Evolutionary conservation across 2,329 filamentous ascomycete genomes (phyloP).

Genomic region (Aspergillus texensis): DNA sequence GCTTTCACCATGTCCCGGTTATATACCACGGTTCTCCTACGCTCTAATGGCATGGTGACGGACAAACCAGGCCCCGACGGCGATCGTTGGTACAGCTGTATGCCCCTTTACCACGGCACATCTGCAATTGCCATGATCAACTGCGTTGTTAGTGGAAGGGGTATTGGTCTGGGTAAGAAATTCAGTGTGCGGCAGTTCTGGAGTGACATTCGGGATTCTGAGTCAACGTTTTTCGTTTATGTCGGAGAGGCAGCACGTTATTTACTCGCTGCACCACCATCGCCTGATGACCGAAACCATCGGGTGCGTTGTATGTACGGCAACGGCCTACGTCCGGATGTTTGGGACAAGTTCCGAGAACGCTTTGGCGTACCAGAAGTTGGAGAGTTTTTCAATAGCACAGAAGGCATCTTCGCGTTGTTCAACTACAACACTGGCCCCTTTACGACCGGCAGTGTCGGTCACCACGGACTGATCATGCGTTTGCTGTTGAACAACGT

Average conservation of each 20-base stretch:
- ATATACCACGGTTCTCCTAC: slow-evolving; percentile 40
- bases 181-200: slow-evolving; percentile 74
- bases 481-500: slow-evolving; percentile 56
- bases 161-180: slow-evolving; percentile 43
- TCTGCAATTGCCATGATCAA: slow-evolving; percentile 63
- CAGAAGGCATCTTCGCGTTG: slow-evolving; percentile 69
- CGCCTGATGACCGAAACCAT: slow-evolving; percentile 49
- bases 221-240: slow-evolving; percentile 73
- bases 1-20: slow-evolving; percentile 58
- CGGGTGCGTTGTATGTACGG: slow-evolving; percentile 50
- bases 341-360: slow-evolving; percentile 58
- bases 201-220: slow-evolving; percentile 68
- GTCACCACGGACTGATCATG: slow-evolving; percentile 68
- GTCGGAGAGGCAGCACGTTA: slow-evolving; percentile 79
- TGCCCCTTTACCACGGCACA: slow-evolving; percentile 78
- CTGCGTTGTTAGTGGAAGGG: slow-evolving; percentile 56
- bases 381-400: slow-evolving; percentile 76
- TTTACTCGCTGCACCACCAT: slow-evolving; percentile 65
- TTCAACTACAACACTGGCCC: slow-evolving; percentile 64
- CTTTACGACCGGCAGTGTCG: slow-evolving; percentile 66
- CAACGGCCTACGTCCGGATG: slow-evolving; percentile 52
- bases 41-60: slow-evolving; percentile 31
- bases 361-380: slow-evolving; percentile 58
- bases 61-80: slow-evolving; percentile 33
- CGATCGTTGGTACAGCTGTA: slow-evolving; percentile 74